These are phyloP conservation scores for Alternaria conjuncta DNA, from an alignment of 2,329 filamentous ascomycete genomes.

Conservation along the genomic window DNA sequence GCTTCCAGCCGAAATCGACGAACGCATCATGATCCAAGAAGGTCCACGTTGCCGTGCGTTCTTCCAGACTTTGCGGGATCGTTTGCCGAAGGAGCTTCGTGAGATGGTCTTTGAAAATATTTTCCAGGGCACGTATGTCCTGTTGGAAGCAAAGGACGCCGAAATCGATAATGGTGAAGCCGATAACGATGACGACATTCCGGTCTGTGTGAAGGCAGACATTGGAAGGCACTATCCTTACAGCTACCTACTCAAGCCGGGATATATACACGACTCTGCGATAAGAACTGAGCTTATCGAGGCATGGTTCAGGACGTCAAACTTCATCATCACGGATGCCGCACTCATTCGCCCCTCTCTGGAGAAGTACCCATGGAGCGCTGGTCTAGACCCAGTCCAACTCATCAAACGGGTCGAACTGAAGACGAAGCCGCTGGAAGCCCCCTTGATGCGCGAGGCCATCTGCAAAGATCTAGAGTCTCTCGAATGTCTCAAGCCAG, in stretches of 20 bases:
- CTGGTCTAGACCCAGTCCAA: neutral
- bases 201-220: accelerated
- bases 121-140: neutral
- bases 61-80: neutral
- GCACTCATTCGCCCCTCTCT: neutral
- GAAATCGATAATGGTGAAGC: neutral
- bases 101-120: neutral
- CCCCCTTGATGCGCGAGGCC: neutral
- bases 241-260: neutral
- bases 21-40: neutral
- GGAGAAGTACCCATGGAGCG: neutral
- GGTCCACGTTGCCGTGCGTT: neutral
- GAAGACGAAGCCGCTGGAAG: neutral
- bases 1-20: neutral
- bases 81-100: neutral
- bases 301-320: neutral
- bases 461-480: neutral
- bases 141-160: neutral
- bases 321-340: neutral
- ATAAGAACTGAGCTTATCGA: neutral
- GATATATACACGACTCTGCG: neutral
- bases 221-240: neutral
- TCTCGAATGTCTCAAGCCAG: neutral
- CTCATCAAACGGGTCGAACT: neutral
- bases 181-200: accelerated